Evolutionary conservation across 2,329 filamentous ascomycete species (phyloP), one percentile per base, ranked within the genome.

Genomic region (Sclerotinia spermophila): DNA sequence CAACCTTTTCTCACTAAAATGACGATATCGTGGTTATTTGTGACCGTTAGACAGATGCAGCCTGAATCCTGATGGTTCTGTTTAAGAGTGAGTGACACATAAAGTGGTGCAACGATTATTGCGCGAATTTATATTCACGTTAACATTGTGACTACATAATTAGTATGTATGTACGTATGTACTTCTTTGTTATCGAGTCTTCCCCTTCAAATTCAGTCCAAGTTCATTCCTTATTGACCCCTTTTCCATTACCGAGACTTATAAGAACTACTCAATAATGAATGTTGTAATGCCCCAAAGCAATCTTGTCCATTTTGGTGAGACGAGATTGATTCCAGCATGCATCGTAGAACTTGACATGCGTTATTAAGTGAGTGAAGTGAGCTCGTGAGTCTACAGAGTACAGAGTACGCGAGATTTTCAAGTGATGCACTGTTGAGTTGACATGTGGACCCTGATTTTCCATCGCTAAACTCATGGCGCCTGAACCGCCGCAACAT

Each of bases 171-270:
- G 38, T 40, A 40, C n/a, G 4, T 51, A 51, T 3, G 10, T 19
- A n/a, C 35, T 15, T 40, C 35, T 59, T 27, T 19, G 35, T 27
- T 44, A 42, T 42, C 15, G 8, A 61, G 27, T 62, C 24, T 5
- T 15, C 35, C 35, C 24, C 33, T 3, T 42, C 24, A 7, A 21
- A 30, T 33, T 30, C 33, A 1, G 27, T 13, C 35, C 30, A 30
- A 45, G 2, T 45, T 15, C 13, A n/a, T 8, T 15, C 44, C 30
- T 48, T 3, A 11, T 17, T 7, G 4, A 21, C 33, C 62, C 62
- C 62, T 40, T 40, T 65, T 53, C n/a, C 62, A 6, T 65, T 65
- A 53, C 62, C 62, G 45, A 65, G 62, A 33, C 10, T 21, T 40
- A 11, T n/a, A n/a, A n/a, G 3, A 27, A 13, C 24, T 21, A 13